Conservation (phyloP, 106 monocot species). For the Dendrobium huoshanense region DNA sequence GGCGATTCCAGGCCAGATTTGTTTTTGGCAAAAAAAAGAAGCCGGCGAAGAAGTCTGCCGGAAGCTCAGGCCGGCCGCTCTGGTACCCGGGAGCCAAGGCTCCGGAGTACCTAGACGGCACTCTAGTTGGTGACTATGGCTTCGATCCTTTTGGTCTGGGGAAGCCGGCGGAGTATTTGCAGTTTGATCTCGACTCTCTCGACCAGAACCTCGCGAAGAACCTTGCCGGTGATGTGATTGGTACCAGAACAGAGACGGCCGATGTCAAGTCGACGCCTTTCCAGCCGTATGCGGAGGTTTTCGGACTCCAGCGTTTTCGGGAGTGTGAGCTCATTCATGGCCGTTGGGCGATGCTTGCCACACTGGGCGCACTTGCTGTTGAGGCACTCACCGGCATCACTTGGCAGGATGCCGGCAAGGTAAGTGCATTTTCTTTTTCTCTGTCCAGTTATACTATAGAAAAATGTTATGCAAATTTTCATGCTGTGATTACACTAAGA, state of each 20-base stretch:
- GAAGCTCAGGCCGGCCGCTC: constrained; percentile 58
- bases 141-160: constrained; percentile 95
- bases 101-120: constrained; percentile 81
- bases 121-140: constrained; percentile 82
- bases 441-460: too few relatives aligned
- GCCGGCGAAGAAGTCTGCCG: constrained; percentile 37
- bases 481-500: too few relatives aligned
- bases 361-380: constrained; percentile 83
- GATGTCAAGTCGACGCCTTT: constrained; percentile 92
- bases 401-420: constrained; percentile 99
- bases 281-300: constrained; percentile 91
- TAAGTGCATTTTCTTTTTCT: constrained; percentile 3
- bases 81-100: constrained; percentile 88
- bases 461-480: too few relatives aligned
- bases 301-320: constrained; percentile 88
- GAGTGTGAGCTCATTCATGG: constrained; percentile 99
- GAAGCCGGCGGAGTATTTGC: constrained; percentile 94
- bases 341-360: constrained; percentile 94
- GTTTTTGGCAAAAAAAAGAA: constrained; percentile 58
- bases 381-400: constrained; percentile 90
- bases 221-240: constrained; percentile 59
- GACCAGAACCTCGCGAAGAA: constrained; percentile 98
- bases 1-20: constrained; percentile 62
- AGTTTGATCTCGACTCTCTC: constrained; percentile 81
- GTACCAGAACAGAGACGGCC: constrained; percentile 59